A percentile compares a stretch with the other conserved stretches of the same genome.
These are phyloP conservation scores for Ampelocalamus luodianensis DNA, from an alignment of 176 grass and related monocot genomes.

Conservation along the genomic window DNA sequence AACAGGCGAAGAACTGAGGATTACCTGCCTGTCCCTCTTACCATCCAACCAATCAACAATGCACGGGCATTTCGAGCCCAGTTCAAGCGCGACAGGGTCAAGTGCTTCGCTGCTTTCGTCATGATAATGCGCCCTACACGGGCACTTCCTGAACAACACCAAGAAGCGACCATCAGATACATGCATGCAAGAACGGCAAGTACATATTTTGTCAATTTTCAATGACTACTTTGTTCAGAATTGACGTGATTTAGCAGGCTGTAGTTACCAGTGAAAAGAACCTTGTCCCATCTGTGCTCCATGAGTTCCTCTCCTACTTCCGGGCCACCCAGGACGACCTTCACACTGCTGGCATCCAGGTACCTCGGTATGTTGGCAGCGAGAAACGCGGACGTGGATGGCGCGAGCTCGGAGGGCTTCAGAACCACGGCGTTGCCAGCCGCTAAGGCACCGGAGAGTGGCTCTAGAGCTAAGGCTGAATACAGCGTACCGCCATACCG, in stretches of 20 bases:
- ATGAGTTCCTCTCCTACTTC: constrained; percentile 72
- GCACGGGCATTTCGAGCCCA: constrained; percentile 86
- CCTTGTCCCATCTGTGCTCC: constrained; percentile 89
- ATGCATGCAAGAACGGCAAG: not conserved
- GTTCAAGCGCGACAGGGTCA: constrained; percentile 79
- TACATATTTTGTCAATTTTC: not conserved
- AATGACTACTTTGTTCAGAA: not conserved
- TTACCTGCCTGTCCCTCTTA: constrained; percentile 50
- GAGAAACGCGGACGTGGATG: constrained; percentile 62
- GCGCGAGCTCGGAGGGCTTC: constrained; percentile 85
- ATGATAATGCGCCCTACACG: constrained; percentile 67
- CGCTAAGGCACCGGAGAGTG: constrained; percentile 71
- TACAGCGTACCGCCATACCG: not conserved
- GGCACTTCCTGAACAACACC: constrained; percentile 50
- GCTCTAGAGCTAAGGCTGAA: constrained; percentile 67
- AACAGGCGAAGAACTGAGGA: not conserved
- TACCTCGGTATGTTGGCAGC: constrained; percentile 58
- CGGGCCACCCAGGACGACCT: constrained; percentile 68
- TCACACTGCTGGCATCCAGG: constrained; percentile 62
- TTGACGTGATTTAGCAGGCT: not conserved
- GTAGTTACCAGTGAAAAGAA: constrained; percentile 84
- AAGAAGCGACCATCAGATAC: not conserved
- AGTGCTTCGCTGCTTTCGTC: constrained; percentile 77
- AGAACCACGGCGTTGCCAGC: constrained; percentile 77
- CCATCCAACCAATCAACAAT: constrained; percentile 65